Conservation (phyloP, 208 protist species). For the Trypanosoma rangeli region DNA sequence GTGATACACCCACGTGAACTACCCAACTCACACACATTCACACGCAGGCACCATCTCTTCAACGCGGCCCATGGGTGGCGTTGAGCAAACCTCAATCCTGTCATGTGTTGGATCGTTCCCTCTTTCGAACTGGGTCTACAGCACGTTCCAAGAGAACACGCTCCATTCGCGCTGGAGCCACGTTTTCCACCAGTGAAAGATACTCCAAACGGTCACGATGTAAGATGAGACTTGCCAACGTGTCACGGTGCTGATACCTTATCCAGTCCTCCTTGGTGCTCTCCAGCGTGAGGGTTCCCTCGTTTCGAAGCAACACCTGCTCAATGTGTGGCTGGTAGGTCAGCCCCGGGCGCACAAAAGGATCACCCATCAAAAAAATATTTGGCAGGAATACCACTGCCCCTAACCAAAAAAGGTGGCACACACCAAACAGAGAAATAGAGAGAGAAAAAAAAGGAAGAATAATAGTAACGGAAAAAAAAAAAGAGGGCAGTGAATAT, state of each 20-base stretch:
- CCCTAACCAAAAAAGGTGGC: neutral
- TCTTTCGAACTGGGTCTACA: conserved; percentile 59
- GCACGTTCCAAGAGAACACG: conserved; percentile 76
- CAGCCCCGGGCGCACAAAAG: conserved; percentile 83
- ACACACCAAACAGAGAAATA: neutral
- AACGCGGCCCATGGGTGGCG: neutral
- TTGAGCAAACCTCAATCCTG: neutral
- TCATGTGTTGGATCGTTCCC: conserved; percentile 26
- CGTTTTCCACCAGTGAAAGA: conserved; percentile 78
- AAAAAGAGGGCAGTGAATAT: neutral
- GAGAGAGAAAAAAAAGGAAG: conserved; percentile 10
- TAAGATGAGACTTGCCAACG: conserved; percentile 67
- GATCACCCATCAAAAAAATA: conserved; percentile 71
- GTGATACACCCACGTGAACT: neutral
- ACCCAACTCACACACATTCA: conserved; percentile 1
- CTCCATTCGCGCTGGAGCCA: conserved; percentile 74
- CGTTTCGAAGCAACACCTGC: conserved; percentile 76
- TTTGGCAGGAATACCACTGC: neutral
- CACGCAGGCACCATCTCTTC: neutral
- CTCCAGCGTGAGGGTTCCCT: conserved; percentile 79
- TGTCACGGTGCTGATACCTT: conserved; percentile 87
- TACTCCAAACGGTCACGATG: conserved; percentile 73
- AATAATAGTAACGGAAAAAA: neutral
- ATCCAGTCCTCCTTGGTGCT: conserved; percentile 90
- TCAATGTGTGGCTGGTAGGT: conserved; percentile 85